A percentile compares a stretch with the other conserved stretches of the same genome.
phyloP scores from a whole-genome alignment of 805 yeast genomes.

The Clavispora asparagi region DNA sequence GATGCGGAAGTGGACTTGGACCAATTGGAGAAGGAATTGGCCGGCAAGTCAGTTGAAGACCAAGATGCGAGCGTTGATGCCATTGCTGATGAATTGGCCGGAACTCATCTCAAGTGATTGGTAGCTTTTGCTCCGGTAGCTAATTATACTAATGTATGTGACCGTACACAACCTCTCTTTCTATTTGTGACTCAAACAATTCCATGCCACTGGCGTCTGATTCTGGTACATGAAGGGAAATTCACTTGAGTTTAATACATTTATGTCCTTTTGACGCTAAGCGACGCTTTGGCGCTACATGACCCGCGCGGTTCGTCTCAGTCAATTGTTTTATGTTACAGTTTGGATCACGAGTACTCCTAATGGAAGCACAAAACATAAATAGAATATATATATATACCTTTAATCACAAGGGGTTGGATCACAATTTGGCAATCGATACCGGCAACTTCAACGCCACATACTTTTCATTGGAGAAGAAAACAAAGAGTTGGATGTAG shows the following conservation, averaged over 20 bases:
- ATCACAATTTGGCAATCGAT: constrained; percentile 17
- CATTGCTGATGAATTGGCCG: constrained; percentile 55
- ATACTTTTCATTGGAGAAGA: constrained; percentile 17
- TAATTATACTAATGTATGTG: not conserved
- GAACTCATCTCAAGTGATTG: constrained; percentile 37
- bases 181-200: too few relatives aligned
- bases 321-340: too few relatives aligned
- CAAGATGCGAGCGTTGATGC: constrained; percentile 47
- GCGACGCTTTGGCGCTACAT: too few relatives aligned
- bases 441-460: constrained; percentile 28
- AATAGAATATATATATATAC: not conserved
- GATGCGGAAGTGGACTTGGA: constrained; percentile 52
- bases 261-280: too few relatives aligned
- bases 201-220: too few relatives aligned
- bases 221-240: too few relatives aligned
- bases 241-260: too few relatives aligned
- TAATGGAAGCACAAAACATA: too few relatives aligned
- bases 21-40: constrained; percentile 50
- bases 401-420: not conserved
- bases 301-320: too few relatives aligned
- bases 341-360: too few relatives aligned
- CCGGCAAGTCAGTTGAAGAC: constrained; percentile 20
- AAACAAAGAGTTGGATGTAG: constrained; percentile 21
- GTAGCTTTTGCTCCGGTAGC: not conserved
- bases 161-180: too few relatives aligned